Evolutionary conservation across 352 stramenopile genomes (phyloP), one percentile per base, ranked within the genome.

Genomic region (Phytophthora agathidicida): DNA sequence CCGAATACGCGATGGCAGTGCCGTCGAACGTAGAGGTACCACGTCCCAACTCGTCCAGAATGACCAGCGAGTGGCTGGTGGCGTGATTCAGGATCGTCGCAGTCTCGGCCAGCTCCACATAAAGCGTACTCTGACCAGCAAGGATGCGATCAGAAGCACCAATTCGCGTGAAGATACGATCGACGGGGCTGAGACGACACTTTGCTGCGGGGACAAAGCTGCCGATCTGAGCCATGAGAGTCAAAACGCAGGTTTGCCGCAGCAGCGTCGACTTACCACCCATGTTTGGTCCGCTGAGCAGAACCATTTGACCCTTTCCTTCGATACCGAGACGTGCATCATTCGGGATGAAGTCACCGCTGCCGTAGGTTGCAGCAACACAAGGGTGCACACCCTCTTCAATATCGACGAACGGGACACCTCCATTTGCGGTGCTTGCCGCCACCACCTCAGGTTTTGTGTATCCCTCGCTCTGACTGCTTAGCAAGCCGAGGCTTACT

Each of bases 91-190:
- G 78, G 24, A 99, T 98, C 36, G 96, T 97, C 16, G 98, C 94
- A 17, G 98, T 99, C 77, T 99, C 98, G 0, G 96, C 89, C 13
- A 99, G 75, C 78, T 99, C 98, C 0, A 99, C 97, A 68, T 98
- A 99, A 45, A 99, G 98, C n/a, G 98, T 99, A 73, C 93, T 99
- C 62, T 99, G 97, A 1, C 98, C 98, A 7, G 96, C 83, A 26
- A 99, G 83, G 49, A 99, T 99, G 32, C 96, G 84, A 69, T 99
- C 98, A 7, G 89, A 98, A 1, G 98, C 98, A 30, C 98, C 98
- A 33, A 99, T 95, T n/a, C 98, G 90, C 16, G 98, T 99, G 69
- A 99, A 99, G 46, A 99, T 99, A 13, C 97, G 93, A 73, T 99
- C 98, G 2, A 99, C 87, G 0, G 97, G 97, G 35, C 91, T 99